Base-by-base conservation (phyloP, 176 grass and related monocot species). In the Puya raimondii region DNA sequence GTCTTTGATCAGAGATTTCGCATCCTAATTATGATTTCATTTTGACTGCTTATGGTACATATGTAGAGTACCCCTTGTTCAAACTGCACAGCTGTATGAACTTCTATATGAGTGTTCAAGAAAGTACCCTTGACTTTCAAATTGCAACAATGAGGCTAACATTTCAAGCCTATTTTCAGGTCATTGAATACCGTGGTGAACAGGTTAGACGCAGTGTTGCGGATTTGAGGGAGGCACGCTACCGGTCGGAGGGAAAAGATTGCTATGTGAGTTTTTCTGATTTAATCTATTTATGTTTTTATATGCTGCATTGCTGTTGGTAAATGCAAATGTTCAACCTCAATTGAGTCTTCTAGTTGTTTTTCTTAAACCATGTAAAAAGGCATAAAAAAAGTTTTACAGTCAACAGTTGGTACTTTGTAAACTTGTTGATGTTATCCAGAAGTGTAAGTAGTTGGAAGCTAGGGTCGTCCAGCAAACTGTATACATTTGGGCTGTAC, bases 131-230 rank as follows among this genome's bases (percentile, higher is more conserved):
- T 21, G 23, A 33, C 58, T 51, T 61, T 42, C 33, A 42, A 42
- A 42, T 42, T 42, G 0, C 56, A 67, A 12, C 64, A 18, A 63
- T 7, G 22, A 16, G n/a, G 15, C 10, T 12, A 72, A 56, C 18
- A 75, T 29, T 17, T 11, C 50, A 71, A 50, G 66, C 59, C 59
- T 77, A 53, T 66, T 68, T 70, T 72, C 74, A 97, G 93, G 93
- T 92, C 23, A 81, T 92, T 50, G 93, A 97, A 69, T 97, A 97
- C 76, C 86, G 93, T 23, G 93, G 93, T 77, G 89, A 92, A 66
- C 93, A 92, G 82, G 93, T 97, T 61, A 84, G 89, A 63, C 77
- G 89, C 79, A 97, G 86, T 57, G 74, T 97, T 68, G 94, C 94
- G 64, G 94, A 97, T 83, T 81, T 92, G 52, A 79, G 94, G 74